Evolutionary conservation across 495 filamentous ascomycete species (phyloP).

Genomic region (Trichoderma gamsii): DNA sequence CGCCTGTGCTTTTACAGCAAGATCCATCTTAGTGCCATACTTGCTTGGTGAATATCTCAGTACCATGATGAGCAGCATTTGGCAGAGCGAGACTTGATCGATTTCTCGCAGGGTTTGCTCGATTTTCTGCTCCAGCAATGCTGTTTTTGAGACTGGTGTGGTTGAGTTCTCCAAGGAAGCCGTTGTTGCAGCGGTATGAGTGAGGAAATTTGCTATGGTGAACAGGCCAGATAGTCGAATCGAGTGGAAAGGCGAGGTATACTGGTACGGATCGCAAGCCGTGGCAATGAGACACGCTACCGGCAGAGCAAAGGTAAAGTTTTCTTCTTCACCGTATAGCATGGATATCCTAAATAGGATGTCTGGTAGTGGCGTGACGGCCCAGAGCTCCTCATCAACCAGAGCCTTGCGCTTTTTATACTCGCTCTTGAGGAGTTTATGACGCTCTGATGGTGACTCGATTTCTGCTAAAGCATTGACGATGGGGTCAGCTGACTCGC

Average conservation of each 20-base stretch:
- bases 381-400: conserved; percentile 32
- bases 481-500: background rate
- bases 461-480: background rate
- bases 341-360: conserved; percentile 25
- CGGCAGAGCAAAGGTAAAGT: conserved; percentile 30
- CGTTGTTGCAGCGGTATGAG: conserved; percentile 25
- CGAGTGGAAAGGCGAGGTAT: conserved; percentile 32
- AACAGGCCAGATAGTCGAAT: conserved; percentile 35
- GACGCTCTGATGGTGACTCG: conserved; percentile 4
- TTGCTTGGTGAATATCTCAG: conserved; percentile 28
- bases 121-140: conserved; percentile 20
- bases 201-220: conserved; percentile 33
- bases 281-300: conserved; percentile 34
- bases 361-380: conserved; percentile 33
- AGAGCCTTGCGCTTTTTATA: conserved; percentile 36
- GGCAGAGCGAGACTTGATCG: conserved; percentile 39
- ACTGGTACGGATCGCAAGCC: conserved; percentile 32
- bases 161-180: conserved; percentile 19
- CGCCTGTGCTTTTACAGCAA: conserved; percentile 29
- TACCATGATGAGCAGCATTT: conserved; percentile 32
- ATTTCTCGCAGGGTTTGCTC: conserved; percentile 24
- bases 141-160: conserved; percentile 15
- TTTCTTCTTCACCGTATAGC: conserved; percentile 23
- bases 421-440: conserved; percentile 20
- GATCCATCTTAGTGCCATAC: conserved; percentile 31